Conservation (phyloP, 106 monocot genomes). For the Allium sativum region DNA sequence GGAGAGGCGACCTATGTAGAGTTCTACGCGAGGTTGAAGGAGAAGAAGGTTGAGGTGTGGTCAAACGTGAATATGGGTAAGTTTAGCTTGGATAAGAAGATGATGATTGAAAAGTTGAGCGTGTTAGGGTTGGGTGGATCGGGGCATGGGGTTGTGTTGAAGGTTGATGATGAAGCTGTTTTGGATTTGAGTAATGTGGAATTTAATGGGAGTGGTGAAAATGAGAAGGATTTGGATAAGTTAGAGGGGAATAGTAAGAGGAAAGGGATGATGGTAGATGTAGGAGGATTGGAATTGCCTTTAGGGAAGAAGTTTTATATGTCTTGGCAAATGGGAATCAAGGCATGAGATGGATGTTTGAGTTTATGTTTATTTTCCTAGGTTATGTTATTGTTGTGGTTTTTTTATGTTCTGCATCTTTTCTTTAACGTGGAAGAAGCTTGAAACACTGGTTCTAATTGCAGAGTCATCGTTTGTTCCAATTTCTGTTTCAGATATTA, state of each 20-base stretch:
- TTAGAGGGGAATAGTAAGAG: slow-evolving; percentile 28
- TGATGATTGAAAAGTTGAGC: slow-evolving; percentile 62
- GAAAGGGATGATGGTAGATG: slow-evolving; percentile 49
- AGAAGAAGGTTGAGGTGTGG: slow-evolving; percentile 48
- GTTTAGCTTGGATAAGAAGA: slow-evolving; percentile 41
- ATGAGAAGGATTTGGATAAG: slow-evolving; percentile 11
- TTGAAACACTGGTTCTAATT: too few species aligned
- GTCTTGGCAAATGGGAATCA: slow-evolving; percentile 59
- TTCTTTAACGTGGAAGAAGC: too few species aligned
- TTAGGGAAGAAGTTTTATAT: slow-evolving; percentile 83
- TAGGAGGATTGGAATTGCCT: slow-evolving; percentile 54
- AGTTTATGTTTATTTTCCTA: not conserved
- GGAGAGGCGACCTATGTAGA: slow-evolving; percentile 55
- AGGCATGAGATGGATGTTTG: not conserved
- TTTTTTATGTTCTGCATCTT: too few species aligned
- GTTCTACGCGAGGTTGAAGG: slow-evolving; percentile 43
- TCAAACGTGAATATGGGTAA: slow-evolving; percentile 57
- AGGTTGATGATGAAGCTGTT: slow-evolving; percentile 40
- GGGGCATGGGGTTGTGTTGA: slow-evolving; percentile 24
- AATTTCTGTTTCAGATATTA: too few species aligned
- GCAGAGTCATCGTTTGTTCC: too few species aligned
- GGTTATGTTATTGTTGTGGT: too few species aligned
- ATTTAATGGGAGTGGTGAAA: slow-evolving; percentile 4
- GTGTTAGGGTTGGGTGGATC: slow-evolving; percentile 53
- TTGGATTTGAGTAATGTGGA: slow-evolving; percentile 22